Evolutionary conservation across 2,329 filamentous ascomycete genomes (phyloP).

Genomic region (Pseudogymnoascus sp.): DNA sequence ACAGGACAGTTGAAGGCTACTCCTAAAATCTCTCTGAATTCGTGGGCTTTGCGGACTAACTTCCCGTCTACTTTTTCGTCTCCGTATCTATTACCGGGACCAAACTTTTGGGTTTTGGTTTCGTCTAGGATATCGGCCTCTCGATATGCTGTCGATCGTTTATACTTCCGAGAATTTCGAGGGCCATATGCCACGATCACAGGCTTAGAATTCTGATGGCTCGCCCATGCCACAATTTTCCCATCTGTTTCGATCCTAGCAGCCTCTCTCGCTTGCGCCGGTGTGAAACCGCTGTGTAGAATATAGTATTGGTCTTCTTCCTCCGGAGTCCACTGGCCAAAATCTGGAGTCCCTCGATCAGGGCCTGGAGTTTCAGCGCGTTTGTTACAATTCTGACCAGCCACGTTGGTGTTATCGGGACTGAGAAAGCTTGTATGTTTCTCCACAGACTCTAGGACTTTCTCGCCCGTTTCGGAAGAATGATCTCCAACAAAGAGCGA

Average conservation of each 20-base stretch:
- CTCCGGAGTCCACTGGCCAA: neutral
- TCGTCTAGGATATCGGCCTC: neutral
- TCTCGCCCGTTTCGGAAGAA: too few relatives aligned
- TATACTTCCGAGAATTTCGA: conserved; percentile 11
- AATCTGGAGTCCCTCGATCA: neutral
- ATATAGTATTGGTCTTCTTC: neutral
- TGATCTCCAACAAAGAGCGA: too few relatives aligned
- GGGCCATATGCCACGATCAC: conserved; percentile 11
- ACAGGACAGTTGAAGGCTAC: conserved; percentile 6
- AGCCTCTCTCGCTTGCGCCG: neutral
- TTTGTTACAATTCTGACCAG: too few relatives aligned
- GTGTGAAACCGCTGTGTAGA: neutral
- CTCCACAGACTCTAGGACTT: too few relatives aligned
- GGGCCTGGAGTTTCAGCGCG: neutral
- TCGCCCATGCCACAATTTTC: conserved; percentile 9
- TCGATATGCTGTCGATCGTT: neutral
- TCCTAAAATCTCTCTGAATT: conserved; percentile 5
- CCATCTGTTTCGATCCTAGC: neutral
- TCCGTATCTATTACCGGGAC: neutral
- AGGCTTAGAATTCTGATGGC: neutral
- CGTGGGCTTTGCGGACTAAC: neutral
- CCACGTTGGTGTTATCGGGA: too few relatives aligned
- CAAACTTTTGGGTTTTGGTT: neutral
- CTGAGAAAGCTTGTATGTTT: too few relatives aligned
- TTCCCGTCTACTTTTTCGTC: neutral